Evolutionary conservation across 495 filamentous ascomycete genomes (phyloP).

Genomic region (Tuber calosporum): DNA sequence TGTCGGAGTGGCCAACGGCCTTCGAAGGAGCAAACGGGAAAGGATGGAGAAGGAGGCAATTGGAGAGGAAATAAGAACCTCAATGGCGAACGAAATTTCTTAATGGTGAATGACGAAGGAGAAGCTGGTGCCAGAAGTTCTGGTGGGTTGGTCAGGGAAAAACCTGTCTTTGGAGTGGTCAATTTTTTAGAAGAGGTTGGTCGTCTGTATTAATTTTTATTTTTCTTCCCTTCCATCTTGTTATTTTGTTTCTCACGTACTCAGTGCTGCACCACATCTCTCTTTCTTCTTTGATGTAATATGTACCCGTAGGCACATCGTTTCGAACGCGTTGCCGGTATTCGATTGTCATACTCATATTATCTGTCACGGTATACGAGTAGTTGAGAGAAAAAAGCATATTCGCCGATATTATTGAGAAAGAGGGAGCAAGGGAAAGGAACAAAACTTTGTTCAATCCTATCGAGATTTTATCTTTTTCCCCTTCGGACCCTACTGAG

Average conservation of each 20-base stretch:
- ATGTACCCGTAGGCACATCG: background rate
- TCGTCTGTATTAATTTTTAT: constrained; percentile 12
- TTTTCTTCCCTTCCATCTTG: constrained; percentile 20
- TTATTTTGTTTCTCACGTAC: background rate
- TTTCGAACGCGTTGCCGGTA: constrained; percentile 1
- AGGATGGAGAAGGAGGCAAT: background rate
- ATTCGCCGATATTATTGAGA: background rate
- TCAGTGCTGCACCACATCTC: background rate
- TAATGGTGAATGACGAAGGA: background rate
- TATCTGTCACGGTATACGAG: background rate
- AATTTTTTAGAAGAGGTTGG: background rate
- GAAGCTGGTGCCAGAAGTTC: background rate
- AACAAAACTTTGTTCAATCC: background rate
- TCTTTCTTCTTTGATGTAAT: background rate
- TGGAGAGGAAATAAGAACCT: background rate
- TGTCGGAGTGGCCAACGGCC: background rate
- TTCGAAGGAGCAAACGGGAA: background rate
- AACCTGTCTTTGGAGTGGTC: background rate
- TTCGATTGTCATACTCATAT: background rate
- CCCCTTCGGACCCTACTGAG: background rate
- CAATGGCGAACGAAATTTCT: background rate
- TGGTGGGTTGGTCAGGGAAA: background rate
- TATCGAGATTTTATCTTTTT: background rate
- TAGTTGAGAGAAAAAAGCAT: background rate
- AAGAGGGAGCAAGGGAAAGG: background rate